These are phyloP conservation scores for Coemansia asiatica DNA, from an alignment of 192 early-diverging fungal species.

Conservation along the genomic window DNA sequence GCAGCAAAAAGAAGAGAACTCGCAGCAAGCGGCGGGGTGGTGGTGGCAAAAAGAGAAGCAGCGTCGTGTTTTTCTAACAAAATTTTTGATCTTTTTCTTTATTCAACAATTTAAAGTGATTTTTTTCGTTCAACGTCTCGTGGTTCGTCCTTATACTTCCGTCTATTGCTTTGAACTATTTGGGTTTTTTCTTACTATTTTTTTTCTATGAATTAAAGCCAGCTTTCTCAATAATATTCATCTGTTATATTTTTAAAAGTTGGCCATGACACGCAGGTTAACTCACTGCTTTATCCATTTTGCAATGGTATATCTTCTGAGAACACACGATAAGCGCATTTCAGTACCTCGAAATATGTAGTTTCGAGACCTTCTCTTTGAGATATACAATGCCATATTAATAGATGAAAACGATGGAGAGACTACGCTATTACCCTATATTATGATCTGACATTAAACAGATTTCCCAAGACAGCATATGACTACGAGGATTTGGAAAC, in stretches of 20 bases:
- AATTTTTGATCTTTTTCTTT: background rate
- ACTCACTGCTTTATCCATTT: background rate
- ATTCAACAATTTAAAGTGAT: too few species aligned
- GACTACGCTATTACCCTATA: too few species aligned
- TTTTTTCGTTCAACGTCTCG: too few species aligned
- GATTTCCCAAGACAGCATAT: background rate
- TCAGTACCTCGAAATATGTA: background rate
- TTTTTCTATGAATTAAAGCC: background rate
- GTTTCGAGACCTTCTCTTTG: background rate
- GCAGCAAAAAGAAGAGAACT: background rate
- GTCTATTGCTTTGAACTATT: background rate
- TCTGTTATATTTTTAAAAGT: background rate
- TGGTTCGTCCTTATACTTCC: background rate
- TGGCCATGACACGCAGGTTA: background rate
- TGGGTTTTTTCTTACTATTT: background rate
- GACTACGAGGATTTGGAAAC: too few species aligned
- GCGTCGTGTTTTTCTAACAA: background rate
- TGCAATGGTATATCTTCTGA: background rate
- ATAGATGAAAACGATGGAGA: too few species aligned
- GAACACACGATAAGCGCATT: background rate
- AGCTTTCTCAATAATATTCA: background rate
- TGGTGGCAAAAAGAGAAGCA: background rate
- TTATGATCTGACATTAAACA: background rate
- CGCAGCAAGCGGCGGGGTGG: slow-evolving; percentile 1
- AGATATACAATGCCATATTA: background rate